Evolutionary conservation across 768 basidiomycete genomes (phyloP).

Genomic region (Boletus sensibilis): DNA sequence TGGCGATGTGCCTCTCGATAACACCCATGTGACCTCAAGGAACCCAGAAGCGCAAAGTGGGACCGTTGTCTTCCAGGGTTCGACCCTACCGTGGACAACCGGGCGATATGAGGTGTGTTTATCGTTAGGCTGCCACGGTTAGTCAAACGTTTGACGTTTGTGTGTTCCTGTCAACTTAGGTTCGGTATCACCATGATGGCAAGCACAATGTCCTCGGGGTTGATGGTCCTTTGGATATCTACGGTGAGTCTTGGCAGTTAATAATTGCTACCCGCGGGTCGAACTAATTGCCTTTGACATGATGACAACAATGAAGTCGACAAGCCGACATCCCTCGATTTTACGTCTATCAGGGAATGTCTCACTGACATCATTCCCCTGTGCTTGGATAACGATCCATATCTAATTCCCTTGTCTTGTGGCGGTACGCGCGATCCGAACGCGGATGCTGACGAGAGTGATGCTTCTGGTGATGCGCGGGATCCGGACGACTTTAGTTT

Average conservation of each 20-base stretch:
- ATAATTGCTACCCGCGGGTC: background rate
- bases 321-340: constrained; percentile 61
- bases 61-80: constrained; percentile 68
- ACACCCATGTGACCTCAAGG: constrained; percentile 36
- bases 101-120: constrained; percentile 73
- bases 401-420: constrained; percentile 73
- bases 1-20: constrained; percentile 69
- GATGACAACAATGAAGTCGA: constrained; percentile 51
- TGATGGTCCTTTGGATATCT: constrained; percentile 85
- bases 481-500: constrained; percentile 94
- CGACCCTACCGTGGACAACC: constrained; percentile 80
- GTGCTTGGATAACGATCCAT: constrained; percentile 84
- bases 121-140: background rate
- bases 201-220: constrained; percentile 94
- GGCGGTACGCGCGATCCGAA: constrained; percentile 34
- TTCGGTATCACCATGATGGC: constrained; percentile 93
- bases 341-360: constrained; percentile 59
- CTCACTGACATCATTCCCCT: constrained; percentile 79
- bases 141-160: background rate
- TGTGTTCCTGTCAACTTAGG: constrained; percentile 37
- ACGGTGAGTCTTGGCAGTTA: constrained; percentile 52
- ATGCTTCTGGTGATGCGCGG: constrained; percentile 38
- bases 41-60: constrained; percentile 54
- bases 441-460: constrained; percentile 8
- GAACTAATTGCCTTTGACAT: background rate